Evolutionary conservation across 139 green algal genomes (phyloP).

Genomic region (Chlorella ohadii): DNA sequence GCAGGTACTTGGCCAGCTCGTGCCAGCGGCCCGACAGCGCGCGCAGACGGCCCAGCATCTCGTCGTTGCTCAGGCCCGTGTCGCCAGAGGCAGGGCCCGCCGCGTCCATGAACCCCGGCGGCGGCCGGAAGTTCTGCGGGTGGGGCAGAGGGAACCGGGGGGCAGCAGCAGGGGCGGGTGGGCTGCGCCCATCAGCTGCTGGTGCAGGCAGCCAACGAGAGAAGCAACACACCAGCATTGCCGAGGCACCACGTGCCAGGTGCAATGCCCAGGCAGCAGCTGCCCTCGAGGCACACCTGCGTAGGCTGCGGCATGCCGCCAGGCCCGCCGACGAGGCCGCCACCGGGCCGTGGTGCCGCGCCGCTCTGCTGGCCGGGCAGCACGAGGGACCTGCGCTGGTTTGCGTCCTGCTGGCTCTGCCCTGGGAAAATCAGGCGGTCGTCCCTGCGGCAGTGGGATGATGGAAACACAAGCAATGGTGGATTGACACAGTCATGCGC

Average conservation of each 20-base stretch:
- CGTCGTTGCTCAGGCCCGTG: slow-evolving; percentile 28
- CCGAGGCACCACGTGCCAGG: too few species aligned
- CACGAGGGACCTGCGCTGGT: slow-evolving; percentile 9
- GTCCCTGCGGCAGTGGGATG: too few species aligned
- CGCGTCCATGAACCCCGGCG: slow-evolving; percentile 83
- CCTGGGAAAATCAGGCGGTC: slow-evolving; percentile 24
- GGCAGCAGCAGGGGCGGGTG: not conserved
- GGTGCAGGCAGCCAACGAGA: too few species aligned
- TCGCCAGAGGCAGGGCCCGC: slow-evolving; percentile 2
- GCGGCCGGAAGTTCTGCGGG: slow-evolving; percentile 66
- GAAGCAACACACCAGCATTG: too few species aligned
- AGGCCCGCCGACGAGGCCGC: not conserved
- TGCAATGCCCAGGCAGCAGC: too few species aligned
- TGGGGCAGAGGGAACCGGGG: not conserved
- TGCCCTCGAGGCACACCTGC: too few species aligned
- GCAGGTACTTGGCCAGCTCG: slow-evolving; percentile 74
- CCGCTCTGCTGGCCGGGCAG: slow-evolving; percentile 22
- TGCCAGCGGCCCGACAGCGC: slow-evolving; percentile 69
- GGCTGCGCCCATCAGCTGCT: too few species aligned
- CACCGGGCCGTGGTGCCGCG: not conserved
- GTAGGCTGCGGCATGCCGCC: not conserved
- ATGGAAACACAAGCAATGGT: too few species aligned
- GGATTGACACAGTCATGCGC: too few species aligned
- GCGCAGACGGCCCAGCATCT: slow-evolving; percentile 61
- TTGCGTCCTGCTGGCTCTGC: not conserved